These are phyloP conservation scores for Eutrema heterophyllum DNA, from an alignment of 345 rosid genomes.

Conservation along the genomic window DNA sequence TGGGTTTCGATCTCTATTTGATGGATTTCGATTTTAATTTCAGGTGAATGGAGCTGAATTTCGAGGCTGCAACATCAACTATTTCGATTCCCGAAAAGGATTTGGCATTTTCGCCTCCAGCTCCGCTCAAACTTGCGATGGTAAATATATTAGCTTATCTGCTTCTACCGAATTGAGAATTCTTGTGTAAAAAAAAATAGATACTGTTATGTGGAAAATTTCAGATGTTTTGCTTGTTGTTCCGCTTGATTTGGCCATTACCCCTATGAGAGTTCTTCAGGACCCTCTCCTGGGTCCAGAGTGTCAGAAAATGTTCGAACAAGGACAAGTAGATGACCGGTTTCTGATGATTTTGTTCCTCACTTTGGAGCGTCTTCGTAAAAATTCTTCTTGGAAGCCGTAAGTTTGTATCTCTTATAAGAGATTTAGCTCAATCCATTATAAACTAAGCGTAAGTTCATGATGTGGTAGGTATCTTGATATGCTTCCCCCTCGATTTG, in stretches of 20 bases:
- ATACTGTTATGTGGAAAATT: background rate
- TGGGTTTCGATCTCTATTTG: background rate
- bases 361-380: slow-evolving; percentile 69
- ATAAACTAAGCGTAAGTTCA: background rate
- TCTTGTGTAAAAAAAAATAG: too few relatives aligned
- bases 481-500: slow-evolving; percentile 77
- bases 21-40: background rate
- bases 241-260: slow-evolving; percentile 79
- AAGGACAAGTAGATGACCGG: slow-evolving; percentile 86
- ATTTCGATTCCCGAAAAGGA: slow-evolving; percentile 57
- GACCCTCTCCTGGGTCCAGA: slow-evolving; percentile 83
- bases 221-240: slow-evolving; percentile 74
- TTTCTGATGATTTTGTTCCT: slow-evolving; percentile 78
- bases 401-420: slow-evolving; percentile 24
- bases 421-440: background rate
- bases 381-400: slow-evolving; percentile 89
- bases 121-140: slow-evolving; percentile 38
- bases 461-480: slow-evolving; percentile 62
- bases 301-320: slow-evolving; percentile 75
- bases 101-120: slow-evolving; percentile 59
- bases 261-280: slow-evolving; percentile 96
- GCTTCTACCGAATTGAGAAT: background rate
- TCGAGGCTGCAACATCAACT: slow-evolving; percentile 64
- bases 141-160: slow-evolving; percentile 18
- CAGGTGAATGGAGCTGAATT: slow-evolving; percentile 71